A percentile compares a stretch with the other conserved stretches of the same genome.
Conservation (phyloP, 768 basidiomycete species). For the Cyclocybe aegerita region DNA sequence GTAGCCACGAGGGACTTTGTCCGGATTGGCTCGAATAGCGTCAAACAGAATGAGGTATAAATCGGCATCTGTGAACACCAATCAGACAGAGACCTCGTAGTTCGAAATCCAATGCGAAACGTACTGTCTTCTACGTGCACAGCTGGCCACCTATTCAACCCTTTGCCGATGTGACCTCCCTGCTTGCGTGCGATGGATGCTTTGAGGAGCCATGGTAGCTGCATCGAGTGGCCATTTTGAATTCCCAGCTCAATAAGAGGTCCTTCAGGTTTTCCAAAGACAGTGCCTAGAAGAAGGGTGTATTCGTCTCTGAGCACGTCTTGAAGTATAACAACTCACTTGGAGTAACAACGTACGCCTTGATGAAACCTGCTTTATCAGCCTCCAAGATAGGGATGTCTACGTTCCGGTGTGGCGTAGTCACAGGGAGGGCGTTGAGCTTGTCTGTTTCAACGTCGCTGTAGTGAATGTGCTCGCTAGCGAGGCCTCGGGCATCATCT, state of each 20-base stretch:
- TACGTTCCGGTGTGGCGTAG: slow-evolving; percentile 47
- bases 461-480: slow-evolving; percentile 38
- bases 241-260: slow-evolving; percentile 50
- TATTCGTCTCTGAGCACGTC: too few species aligned
- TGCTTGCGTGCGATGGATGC: slow-evolving; percentile 40
- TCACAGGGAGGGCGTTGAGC: slow-evolving; percentile 43
- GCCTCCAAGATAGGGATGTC: slow-evolving; percentile 49
- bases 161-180: slow-evolving; percentile 51
- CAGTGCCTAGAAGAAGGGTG: slow-evolving; percentile 24
- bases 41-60: slow-evolving; percentile 43
- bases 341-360: slow-evolving; percentile 53
- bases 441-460: slow-evolving; percentile 46
- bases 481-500: slow-evolving; percentile 43
- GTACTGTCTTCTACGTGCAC: slow-evolving; percentile 55
- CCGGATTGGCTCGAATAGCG: slow-evolving; percentile 27
- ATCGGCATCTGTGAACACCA: slow-evolving; percentile 34
- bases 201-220: slow-evolving; percentile 45
- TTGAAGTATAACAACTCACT: slow-evolving; percentile 11
- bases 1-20: slow-evolving; percentile 42
- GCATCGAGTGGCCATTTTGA: slow-evolving; percentile 48
- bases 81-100: not conserved
- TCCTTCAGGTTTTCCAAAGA: slow-evolving; percentile 49
- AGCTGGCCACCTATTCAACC: slow-evolving; percentile 53
- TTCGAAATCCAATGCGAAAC: slow-evolving; percentile 9
- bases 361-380: slow-evolving; percentile 48